Evolutionary conservation across 2,329 filamentous ascomycete species (phyloP).

Genomic region (Scytalidium sp.): DNA sequence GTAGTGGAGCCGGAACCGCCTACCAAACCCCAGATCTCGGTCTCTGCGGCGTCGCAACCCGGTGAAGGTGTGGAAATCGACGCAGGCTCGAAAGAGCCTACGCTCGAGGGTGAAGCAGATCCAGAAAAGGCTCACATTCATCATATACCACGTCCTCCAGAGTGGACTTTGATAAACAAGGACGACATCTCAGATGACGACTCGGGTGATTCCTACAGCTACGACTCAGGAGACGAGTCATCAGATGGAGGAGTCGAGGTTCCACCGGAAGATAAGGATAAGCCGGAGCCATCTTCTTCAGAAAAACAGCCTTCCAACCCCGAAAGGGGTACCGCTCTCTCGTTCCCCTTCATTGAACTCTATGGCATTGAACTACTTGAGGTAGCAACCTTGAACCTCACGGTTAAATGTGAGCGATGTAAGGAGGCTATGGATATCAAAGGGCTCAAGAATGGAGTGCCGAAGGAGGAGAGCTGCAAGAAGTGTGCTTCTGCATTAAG

Average conservation of each 20-base stretch:
- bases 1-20: constrained; percentile 25
- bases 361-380: constrained; percentile 75
- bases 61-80: constrained; percentile 7
- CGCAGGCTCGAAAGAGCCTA: constrained; percentile 11
- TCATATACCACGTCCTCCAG: constrained; percentile 71
- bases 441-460: constrained; percentile 55
- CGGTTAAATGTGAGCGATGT: constrained; percentile 76
- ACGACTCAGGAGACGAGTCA: constrained; percentile 36
- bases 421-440: constrained; percentile 70
- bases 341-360: constrained; percentile 74
- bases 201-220: constrained; percentile 43
- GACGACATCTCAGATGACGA: constrained; percentile 44
- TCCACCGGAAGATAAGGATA: constrained; percentile 34
- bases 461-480: constrained; percentile 52
- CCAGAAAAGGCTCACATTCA: constrained; percentile 62
- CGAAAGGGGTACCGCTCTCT: constrained; percentile 74
- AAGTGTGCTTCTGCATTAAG: constrained; percentile 55
- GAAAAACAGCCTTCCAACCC: constrained; percentile 13
- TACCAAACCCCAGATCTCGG: too few relatives aligned
- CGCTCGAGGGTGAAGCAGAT: constrained; percentile 22
- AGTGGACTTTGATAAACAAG: constrained; percentile 57
- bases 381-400: constrained; percentile 62
- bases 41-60: background rate
- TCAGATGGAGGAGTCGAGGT: constrained; percentile 38
- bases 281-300: constrained; percentile 14